Percentiles rank a stretch among this genome's conserved stretches.
Conservation (phyloP, 495 filamentous ascomycete genomes). For the Lophium mytilinum region DNA sequence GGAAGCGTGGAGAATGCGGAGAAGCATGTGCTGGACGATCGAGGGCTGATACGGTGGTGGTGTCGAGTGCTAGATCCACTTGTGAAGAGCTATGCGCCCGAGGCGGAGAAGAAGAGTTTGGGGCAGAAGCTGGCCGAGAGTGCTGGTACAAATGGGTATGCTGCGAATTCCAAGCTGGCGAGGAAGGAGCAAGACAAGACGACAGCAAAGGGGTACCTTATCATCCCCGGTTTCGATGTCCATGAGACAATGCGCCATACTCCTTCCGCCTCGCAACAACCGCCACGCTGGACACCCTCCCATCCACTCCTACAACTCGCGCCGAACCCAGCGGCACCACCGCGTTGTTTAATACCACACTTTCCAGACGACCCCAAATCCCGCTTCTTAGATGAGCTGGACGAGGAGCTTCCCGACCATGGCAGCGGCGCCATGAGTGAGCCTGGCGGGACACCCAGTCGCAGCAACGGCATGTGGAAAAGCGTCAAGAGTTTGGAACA, state of each 20-base stretch:
- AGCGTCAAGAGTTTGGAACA: slow-evolving; percentile 74
- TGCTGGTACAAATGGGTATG: slow-evolving; percentile 9
- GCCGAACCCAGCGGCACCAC: slow-evolving; percentile 51
- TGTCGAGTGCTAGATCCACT: slow-evolving; percentile 77
- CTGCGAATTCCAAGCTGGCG: background rate
- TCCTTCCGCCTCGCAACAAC: slow-evolving; percentile 32
- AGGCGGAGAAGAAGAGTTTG: slow-evolving; percentile 35
- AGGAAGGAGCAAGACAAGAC: slow-evolving; percentile 19
- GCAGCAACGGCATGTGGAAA: slow-evolving; percentile 62
- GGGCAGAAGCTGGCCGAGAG: slow-evolving; percentile 10
- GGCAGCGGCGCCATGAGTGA: slow-evolving; percentile 33
- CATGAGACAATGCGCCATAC: slow-evolving; percentile 62
- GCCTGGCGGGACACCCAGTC: slow-evolving; percentile 28
- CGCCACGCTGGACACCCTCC: slow-evolving; percentile 31
- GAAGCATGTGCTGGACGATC: slow-evolving; percentile 92
- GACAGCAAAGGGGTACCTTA: slow-evolving; percentile 62
- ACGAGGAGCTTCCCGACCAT: slow-evolving; percentile 59
- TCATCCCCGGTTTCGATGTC: slow-evolving; percentile 76
- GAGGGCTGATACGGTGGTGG: slow-evolving; percentile 91
- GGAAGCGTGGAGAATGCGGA: slow-evolving; percentile 74
- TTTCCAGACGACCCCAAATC: slow-evolving; percentile 97
- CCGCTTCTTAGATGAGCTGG: slow-evolving; percentile 79
- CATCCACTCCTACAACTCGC: slow-evolving; percentile 61
- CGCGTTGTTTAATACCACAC: slow-evolving; percentile 75
- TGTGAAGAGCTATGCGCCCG: slow-evolving; percentile 41